Evolutionary conservation across 179 eudicot genomes (phyloP), one percentile per base, ranked within the genome.

Genomic region (Beta lomatogona): DNA sequence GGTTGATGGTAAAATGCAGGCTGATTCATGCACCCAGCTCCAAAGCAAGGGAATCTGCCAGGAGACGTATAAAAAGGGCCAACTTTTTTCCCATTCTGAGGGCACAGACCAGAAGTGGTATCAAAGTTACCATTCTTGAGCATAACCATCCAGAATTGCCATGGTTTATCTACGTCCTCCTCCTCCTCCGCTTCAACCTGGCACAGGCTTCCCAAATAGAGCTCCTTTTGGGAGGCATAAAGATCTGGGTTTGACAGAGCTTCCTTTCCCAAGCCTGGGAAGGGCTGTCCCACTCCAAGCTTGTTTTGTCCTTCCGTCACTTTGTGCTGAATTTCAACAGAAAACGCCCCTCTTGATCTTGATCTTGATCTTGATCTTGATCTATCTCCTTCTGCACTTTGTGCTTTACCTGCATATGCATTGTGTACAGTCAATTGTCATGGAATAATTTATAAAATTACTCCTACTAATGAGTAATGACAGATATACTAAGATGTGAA

Each of bases 121-220:
- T 93, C 97, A 57, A 85, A 90, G 75, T 93, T 93, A 28, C 97
- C 97, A 48, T 92, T 93, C 68, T 93, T 93, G 45, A 93, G 82
- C 97, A 93, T 93, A 7, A 93, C 73, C 95, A 91, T 91, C 95
- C 97, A 93, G 81, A 93, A 93, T 14, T 91, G 92, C 92, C 90
- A 93, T 9, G 97, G 92, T 0, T 86, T 67, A 1, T 48, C 53
- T 9, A 6, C 10, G 53, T 9, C 53, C 9, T 48, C 50, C 50
- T 87, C 89, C 1, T 81, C 16, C 0, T 73, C 44, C 1, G 22
- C 74, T 71, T 71, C 52, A 4, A 86, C 92, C 75, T 91, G 73
- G 75, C 97, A 93, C 22, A 91, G 63, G 16, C 91, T 88, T 25
- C 95, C 97, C 58, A 93, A 76, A 73, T 90, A 93, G 3, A 86